phyloP scores from a whole-genome alignment of 2,329 filamentous ascomycete species.

The Escovopsis weberi region DNA sequence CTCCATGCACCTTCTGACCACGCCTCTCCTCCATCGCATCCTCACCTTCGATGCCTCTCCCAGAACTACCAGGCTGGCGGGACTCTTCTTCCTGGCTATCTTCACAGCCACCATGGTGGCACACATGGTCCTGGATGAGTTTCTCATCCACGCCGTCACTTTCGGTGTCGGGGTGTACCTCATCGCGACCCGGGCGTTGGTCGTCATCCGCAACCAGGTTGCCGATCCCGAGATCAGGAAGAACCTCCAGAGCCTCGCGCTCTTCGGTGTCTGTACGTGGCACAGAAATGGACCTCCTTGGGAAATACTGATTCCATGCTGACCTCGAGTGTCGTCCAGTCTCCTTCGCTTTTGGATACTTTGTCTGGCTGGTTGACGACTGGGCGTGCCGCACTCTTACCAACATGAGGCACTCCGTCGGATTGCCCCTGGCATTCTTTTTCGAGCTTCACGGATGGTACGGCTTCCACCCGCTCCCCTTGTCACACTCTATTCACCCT shows the following conservation, averaged over 20 bases:
- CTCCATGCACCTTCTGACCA: slow-evolving; percentile 27
- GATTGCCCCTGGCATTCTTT: slow-evolving; percentile 22
- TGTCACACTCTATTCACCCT: background rate
- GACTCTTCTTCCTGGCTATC: slow-evolving; percentile 8
- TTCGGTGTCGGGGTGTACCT: slow-evolving; percentile 21
- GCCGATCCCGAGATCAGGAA: slow-evolving; percentile 11
- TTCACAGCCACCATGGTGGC: slow-evolving; percentile 23
- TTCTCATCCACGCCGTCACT: slow-evolving; percentile 21
- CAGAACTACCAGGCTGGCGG: slow-evolving; percentile 11
- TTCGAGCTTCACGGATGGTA: slow-evolving; percentile 29
- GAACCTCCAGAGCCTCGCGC: slow-evolving; percentile 8
- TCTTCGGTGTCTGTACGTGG: slow-evolving; percentile 10
- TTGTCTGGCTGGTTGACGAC: slow-evolving; percentile 25
- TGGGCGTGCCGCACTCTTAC: slow-evolving; percentile 18
- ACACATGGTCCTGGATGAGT: slow-evolving; percentile 28
- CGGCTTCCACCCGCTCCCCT: background rate
- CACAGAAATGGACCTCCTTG: too few species aligned
- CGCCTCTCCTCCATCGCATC: slow-evolving; percentile 25
- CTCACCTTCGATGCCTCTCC: slow-evolving; percentile 19
- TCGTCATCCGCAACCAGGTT: slow-evolving; percentile 18
- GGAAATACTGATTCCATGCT: too few species aligned
- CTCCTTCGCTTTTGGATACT: slow-evolving; percentile 22
- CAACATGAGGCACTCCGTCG: slow-evolving; percentile 14
- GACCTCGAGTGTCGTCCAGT: slow-evolving; percentile 8
- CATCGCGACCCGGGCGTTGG: slow-evolving; percentile 17